A percentile compares a stretch with the other conserved stretches of the same genome.
Evolutionary conservation across 768 basidiomycete genomes (phyloP).

Genomic region (Rhizopogon salebrosus): DNA sequence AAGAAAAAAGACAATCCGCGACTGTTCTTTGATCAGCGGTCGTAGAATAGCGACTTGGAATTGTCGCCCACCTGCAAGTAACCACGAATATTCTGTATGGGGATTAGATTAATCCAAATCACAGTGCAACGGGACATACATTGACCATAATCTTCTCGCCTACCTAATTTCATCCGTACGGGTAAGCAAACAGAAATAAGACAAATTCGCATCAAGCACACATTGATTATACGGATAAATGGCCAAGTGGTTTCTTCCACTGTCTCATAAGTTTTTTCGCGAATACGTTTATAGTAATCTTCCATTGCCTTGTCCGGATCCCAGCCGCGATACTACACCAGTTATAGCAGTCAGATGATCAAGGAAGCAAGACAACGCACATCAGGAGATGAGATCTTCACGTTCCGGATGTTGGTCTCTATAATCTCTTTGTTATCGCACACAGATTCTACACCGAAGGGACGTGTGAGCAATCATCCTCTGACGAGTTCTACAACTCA

Average conservation of each 20-base stretch:
- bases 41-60: background rate
- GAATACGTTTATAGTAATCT: constrained; percentile 92
- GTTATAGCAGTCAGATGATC: constrained; percentile 2
- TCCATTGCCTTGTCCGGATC: constrained; percentile 86
- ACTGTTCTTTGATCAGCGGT: constrained; percentile 39
- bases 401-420: constrained; percentile 88
- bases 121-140: constrained; percentile 22
- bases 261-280: constrained; percentile 85
- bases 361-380: constrained; percentile 40
- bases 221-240: constrained; percentile 92
- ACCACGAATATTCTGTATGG: constrained; percentile 69
- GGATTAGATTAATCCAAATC: background rate
- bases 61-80: constrained; percentile 64
- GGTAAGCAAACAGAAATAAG: constrained; percentile 6
- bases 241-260: constrained; percentile 90
- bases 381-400: constrained; percentile 98
- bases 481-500: background rate
- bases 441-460: constrained; percentile 58
- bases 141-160: constrained; percentile 97
- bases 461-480: constrained; percentile 5
- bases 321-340: constrained; percentile 81
- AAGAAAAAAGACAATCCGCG: constrained; percentile 94
- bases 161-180: constrained; percentile 42
- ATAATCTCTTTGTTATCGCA: constrained; percentile 94
- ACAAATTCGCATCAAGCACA: constrained; percentile 16